Evolutionary conservation across 495 filamentous ascomycete species (phyloP).

Genomic region (Hypoxylon trugodes): DNA sequence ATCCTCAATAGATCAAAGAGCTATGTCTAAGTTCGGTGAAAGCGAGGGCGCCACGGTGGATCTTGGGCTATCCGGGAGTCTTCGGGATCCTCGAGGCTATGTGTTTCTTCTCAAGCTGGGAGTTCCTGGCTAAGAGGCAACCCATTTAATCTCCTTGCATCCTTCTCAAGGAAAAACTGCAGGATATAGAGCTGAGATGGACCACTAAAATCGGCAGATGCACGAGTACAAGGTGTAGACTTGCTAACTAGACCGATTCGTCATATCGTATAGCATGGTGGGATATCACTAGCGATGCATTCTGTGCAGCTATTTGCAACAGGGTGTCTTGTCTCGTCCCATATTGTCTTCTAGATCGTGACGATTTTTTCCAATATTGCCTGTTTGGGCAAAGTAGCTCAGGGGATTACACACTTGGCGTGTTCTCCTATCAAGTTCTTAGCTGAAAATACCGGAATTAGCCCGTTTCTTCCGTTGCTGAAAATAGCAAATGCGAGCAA

Average conservation of each 20-base stretch:
- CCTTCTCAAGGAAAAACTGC: conserved; percentile 3
- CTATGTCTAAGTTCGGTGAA: conserved; percentile 33
- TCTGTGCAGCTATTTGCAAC: conserved; percentile 6
- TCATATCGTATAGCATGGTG: conserved; percentile 19
- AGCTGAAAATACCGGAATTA: conserved; percentile 19
- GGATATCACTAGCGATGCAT: neutral
- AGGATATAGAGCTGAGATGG: conserved; percentile 4
- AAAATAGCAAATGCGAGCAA: conserved; percentile 3
- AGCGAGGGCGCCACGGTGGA: conserved; percentile 32
- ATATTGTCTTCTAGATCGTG: conserved; percentile 19
- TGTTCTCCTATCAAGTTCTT: neutral
- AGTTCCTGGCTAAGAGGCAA: conserved; percentile 18
- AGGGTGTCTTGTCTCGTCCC: conserved; percentile 27
- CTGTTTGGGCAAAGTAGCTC: conserved; percentile 20
- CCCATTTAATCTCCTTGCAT: conserved; percentile 34
- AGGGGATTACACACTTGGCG: conserved; percentile 17
- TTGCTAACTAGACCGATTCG: conserved; percentile 25
- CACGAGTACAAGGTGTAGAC: conserved; percentile 9
- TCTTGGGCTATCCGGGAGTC: conserved; percentile 12
- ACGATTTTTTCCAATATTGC: conserved; percentile 16
- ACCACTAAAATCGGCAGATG: conserved; percentile 12
- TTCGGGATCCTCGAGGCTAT: conserved; percentile 7
- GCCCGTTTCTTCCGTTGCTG: conserved; percentile 9
- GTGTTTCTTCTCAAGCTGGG: conserved; percentile 12
- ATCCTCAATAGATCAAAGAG: conserved; percentile 36